Conservation (phyloP, 768 basidiomycete species). For the Suillus decipiens region DNA sequence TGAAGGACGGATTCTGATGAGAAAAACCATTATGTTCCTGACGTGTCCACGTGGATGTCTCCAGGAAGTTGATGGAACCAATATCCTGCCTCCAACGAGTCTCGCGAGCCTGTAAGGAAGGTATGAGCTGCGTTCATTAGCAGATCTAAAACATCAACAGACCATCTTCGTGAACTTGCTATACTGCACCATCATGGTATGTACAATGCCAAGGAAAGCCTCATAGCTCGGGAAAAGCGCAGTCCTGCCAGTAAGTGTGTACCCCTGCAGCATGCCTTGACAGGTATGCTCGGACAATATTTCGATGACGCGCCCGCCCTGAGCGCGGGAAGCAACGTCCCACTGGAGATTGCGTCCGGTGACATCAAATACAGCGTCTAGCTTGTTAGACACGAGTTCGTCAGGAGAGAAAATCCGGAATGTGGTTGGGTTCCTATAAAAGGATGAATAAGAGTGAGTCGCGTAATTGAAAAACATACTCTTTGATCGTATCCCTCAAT, state of each 20-base stretch:
- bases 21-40: slow-evolving; percentile 92
- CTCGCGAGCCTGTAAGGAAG: slow-evolving; percentile 44
- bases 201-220: slow-evolving; percentile 86
- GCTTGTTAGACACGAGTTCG: slow-evolving; percentile 84
- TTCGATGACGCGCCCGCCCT: slow-evolving; percentile 84
- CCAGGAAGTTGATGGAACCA: slow-evolving; percentile 81
- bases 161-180: slow-evolving; percentile 88
- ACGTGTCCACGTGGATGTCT: slow-evolving; percentile 84
- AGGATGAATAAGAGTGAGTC: neutral
- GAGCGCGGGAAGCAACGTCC: slow-evolving; percentile 65
- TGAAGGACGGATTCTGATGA: slow-evolving; percentile 85
- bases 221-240: slow-evolving; percentile 91
- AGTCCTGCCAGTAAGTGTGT: slow-evolving; percentile 85
- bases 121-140: neutral
- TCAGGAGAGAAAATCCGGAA: slow-evolving; percentile 95
- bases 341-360: slow-evolving; percentile 82
- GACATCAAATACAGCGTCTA: slow-evolving; percentile 74
- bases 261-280: slow-evolving; percentile 91
- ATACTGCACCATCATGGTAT: slow-evolving; percentile 91
- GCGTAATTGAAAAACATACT: slow-evolving; percentile 37
- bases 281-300: slow-evolving; percentile 89
- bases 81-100: slow-evolving; percentile 71
- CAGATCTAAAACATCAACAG: slow-evolving; percentile 14
- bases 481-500: slow-evolving; percentile 54
- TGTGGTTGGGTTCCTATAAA: slow-evolving; percentile 63